Evolutionary conservation across 2,329 filamentous ascomycete species (phyloP).

Genomic region (Aspergillus carbonarius): DNA sequence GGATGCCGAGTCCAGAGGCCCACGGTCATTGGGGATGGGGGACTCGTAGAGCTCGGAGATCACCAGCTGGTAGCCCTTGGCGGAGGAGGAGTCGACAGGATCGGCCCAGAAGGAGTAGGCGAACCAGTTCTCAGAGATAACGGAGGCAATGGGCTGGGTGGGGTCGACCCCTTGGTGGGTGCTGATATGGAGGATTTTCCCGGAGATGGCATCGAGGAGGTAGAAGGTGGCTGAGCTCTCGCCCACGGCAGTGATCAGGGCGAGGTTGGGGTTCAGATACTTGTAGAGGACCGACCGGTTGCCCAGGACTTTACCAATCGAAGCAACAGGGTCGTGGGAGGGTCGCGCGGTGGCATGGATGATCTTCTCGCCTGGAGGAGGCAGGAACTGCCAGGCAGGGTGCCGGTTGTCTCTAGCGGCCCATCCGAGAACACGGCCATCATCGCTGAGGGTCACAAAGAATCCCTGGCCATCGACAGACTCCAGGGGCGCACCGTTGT

Average conservation of each 20-base stretch:
- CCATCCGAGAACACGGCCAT: slow-evolving; percentile 48
- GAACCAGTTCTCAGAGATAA: slow-evolving; percentile 93
- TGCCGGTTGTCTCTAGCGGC: slow-evolving; percentile 33
- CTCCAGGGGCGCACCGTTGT: slow-evolving; percentile 36
- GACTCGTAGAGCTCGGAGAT: slow-evolving; percentile 92
- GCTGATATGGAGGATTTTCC: slow-evolving; percentile 71
- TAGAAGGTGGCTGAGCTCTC: slow-evolving; percentile 68
- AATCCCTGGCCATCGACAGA: slow-evolving; percentile 34
- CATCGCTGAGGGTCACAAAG: slow-evolving; percentile 42
- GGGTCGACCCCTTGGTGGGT: slow-evolving; percentile 73
- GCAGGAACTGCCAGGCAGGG: slow-evolving; percentile 71
- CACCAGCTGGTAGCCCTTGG: slow-evolving; percentile 83
- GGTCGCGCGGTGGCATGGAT: slow-evolving; percentile 67
- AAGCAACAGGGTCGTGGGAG: slow-evolving; percentile 81
- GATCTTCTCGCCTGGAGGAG: slow-evolving; percentile 66
- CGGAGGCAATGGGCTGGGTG: slow-evolving; percentile 69
- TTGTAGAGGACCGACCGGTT: slow-evolving; percentile 96
- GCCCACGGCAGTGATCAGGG: slow-evolving; percentile 70
- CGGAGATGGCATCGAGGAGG: slow-evolving; percentile 82
- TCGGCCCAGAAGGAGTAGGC: slow-evolving; percentile 74
- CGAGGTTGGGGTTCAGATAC: slow-evolving; percentile 85
- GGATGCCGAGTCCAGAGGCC: slow-evolving; percentile 65
- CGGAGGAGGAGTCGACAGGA: slow-evolving; percentile 45
- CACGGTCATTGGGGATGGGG: slow-evolving; percentile 76
- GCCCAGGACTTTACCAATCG: slow-evolving; percentile 89